phyloP scores from a whole-genome alignment of 2,329 filamentous ascomycete genomes.

The Phoma sp. region DNA sequence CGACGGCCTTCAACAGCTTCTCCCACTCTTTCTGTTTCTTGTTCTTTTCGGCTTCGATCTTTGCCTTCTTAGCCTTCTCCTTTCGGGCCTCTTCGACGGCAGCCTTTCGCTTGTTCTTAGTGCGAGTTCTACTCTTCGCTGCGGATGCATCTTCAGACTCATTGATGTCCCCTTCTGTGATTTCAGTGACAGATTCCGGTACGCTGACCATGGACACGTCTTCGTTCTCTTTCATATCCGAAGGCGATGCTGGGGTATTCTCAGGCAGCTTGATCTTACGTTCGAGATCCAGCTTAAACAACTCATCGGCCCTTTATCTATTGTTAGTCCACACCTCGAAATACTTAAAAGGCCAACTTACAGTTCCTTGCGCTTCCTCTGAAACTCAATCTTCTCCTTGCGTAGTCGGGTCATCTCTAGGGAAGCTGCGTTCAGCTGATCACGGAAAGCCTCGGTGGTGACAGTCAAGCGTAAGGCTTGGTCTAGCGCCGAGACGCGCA shows the following conservation, averaged over 20 bases:
- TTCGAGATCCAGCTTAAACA: conserved; percentile 74
- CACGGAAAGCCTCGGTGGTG: conserved; percentile 83
- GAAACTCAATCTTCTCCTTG: conserved; percentile 94
- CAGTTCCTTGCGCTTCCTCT: conserved; percentile 73
- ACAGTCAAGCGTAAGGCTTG: conserved; percentile 85
- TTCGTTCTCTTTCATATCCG: conserved; percentile 57
- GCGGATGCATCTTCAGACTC: conserved; percentile 57
- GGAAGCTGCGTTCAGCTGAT: conserved; percentile 89
- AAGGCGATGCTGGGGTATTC: conserved; percentile 69
- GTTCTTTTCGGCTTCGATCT: conserved; percentile 65
- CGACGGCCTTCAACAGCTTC: conserved; percentile 85
- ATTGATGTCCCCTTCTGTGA: conserved; percentile 73
- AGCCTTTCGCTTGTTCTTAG: conserved; percentile 77
- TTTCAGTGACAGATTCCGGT: conserved; percentile 68
- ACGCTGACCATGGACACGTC: conserved; percentile 63
- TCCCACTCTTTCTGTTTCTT: conserved; percentile 85
- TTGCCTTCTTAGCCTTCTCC: conserved; percentile 70
- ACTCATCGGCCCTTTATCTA: conserved; percentile 68
- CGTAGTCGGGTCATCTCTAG: conserved; percentile 93
- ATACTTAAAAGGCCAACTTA: conserved; percentile 48
- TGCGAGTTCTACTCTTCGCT: conserved; percentile 63
- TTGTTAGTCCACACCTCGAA: conserved; percentile 12
- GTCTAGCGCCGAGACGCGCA: conserved; percentile 79
- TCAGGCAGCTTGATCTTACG: conserved; percentile 75
- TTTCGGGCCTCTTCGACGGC: conserved; percentile 67